phyloP scores from a whole-genome alignment of 345 rosid genomes.

The Eucalyptus brandiana region DNA sequence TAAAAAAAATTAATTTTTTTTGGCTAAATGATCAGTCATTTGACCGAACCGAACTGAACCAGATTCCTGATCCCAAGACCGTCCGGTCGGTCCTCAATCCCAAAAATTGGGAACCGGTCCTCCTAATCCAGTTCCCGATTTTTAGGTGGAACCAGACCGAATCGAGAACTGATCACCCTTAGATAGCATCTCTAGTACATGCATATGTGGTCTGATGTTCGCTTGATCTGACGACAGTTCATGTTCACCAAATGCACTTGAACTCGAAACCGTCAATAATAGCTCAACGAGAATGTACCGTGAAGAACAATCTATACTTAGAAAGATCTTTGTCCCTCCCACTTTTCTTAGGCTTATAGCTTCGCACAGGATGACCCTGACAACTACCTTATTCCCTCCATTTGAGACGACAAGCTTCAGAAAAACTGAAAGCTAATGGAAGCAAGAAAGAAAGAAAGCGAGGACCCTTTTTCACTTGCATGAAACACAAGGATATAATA shows the following conservation, averaged over 20 bases:
- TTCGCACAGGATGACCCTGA: not conserved
- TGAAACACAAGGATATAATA: not conserved
- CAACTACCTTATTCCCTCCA: not conserved
- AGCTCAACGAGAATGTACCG: not conserved
- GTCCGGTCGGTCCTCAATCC: rapidly evolving
- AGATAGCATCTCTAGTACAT: too few relatives aligned
- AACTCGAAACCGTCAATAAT: not conserved
- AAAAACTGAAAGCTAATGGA: not conserved
- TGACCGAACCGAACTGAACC: too few relatives aligned
- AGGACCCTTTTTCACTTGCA: not conserved
- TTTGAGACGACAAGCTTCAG: not conserved
- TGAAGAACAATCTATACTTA: not conserved
- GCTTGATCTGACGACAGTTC: too few relatives aligned
- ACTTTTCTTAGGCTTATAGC: not conserved
- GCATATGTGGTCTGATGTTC: rapidly evolving
- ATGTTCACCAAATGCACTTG: not conserved
- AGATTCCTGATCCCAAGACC: rapidly evolving
- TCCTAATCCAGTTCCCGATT: rapidly evolving
- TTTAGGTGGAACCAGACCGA: rapidly evolving
- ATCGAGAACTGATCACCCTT: rapidly evolving
- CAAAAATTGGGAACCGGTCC: rapidly evolving
- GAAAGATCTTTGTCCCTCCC: not conserved
- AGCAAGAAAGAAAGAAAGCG: not conserved
- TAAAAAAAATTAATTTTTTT: too few relatives aligned
- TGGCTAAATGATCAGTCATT: too few relatives aligned